Conservation (phyloP, 2,329 filamentous ascomycete species). For the Colletotrichum sp. region DNA sequence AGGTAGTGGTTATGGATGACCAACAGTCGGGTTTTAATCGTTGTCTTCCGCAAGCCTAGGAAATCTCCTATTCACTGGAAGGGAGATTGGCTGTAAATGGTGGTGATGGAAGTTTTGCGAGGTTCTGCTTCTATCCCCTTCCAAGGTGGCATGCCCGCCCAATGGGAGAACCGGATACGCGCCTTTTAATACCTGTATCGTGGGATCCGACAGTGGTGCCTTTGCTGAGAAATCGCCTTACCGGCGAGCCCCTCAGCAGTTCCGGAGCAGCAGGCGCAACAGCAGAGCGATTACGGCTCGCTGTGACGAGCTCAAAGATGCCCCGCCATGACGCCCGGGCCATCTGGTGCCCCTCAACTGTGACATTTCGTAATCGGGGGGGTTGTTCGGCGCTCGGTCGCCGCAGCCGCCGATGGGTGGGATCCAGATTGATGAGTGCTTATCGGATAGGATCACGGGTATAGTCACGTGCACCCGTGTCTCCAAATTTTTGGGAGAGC, state of each 20-base stretch:
- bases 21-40: not conserved
- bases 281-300: not conserved
- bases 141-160: not conserved
- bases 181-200: slow-evolving; percentile 12
- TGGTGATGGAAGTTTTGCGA: not conserved
- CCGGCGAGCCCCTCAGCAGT: not conserved
- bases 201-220: slow-evolving; percentile 7
- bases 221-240: slow-evolving; percentile 42
- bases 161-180: not conserved
- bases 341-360: not conserved
- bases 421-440: not conserved
- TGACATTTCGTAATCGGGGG: not conserved
- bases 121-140: not conserved
- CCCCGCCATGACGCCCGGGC: not conserved
- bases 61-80: not conserved
- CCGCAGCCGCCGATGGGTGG: not conserved
- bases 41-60: not conserved
- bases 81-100: not conserved
- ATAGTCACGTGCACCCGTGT: not conserved
- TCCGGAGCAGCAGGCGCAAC: not conserved
- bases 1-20: not conserved
- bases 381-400: not conserved
- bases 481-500: slow-evolving; percentile 16
- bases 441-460: not conserved
- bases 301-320: not conserved